Percentiles rank a stretch among this genome's conserved stretches.
Conservation (phyloP, 768 basidiomycete genomes). For the Hygrocybe coccinea region DNA sequence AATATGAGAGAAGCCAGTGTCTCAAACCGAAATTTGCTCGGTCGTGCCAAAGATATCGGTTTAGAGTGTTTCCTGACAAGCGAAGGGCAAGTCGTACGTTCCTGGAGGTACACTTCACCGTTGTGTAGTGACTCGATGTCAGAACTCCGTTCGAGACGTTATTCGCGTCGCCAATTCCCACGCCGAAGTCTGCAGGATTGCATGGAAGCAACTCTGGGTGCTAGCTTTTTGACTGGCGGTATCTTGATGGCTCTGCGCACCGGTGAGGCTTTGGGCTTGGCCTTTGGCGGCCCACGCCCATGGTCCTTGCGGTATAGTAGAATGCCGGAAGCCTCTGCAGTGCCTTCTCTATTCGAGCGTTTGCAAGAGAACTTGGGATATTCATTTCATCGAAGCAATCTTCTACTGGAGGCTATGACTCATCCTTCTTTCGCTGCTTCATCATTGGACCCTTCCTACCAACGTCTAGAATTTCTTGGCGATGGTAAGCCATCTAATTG, state of each 20-base stretch:
- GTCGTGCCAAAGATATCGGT: conserved; percentile 57
- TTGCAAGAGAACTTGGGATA: conserved; percentile 70
- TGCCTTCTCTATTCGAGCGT: conserved; percentile 44
- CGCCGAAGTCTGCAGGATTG: conserved; percentile 79
- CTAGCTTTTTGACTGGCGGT: conserved; percentile 68
- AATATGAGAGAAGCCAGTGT: conserved; percentile 58
- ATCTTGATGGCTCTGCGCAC: conserved; percentile 60
- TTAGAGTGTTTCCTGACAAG: conserved; percentile 61
- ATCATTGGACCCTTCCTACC: conserved; percentile 60
- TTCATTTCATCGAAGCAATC: conserved; percentile 53
- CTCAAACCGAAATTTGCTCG: conserved; percentile 65
- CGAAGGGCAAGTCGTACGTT: conserved; percentile 48
- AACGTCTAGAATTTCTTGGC: conserved; percentile 84
- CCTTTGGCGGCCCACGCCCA: conserved; percentile 64
- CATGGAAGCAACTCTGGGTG: conserved; percentile 82
- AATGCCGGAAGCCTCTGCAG: conserved; percentile 26
- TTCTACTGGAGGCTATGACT: conserved; percentile 76
- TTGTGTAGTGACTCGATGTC: conserved; percentile 30
- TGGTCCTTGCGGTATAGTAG: conserved; percentile 60
- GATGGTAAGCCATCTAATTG: conserved; percentile 55
- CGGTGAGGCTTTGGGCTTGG: conserved; percentile 61
- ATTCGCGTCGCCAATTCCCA: conserved; percentile 47
- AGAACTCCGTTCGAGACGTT: conserved; percentile 21
- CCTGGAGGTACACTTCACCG: conserved; percentile 55
- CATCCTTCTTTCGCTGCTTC: conserved; percentile 68